Evolutionary conservation across 2,329 filamentous ascomycete species (phyloP).

Genomic region (Stylonectria norvegica): DNA sequence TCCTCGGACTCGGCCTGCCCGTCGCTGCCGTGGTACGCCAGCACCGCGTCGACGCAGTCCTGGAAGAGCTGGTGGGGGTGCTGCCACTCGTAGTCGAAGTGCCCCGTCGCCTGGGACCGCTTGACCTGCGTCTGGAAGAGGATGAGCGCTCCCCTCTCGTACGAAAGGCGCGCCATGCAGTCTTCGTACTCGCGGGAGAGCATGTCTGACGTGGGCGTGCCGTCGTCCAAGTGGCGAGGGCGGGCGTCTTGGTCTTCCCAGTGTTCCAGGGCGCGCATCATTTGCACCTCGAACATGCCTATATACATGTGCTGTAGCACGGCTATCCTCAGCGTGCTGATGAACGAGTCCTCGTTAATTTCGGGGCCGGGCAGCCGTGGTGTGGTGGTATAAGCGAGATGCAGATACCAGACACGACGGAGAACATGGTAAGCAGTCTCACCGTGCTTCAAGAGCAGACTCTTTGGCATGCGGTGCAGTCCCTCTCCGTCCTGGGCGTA

Average conservation of each 20-base stretch:
- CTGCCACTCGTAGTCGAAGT: constrained; percentile 8
- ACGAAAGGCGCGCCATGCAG: constrained; percentile 7
- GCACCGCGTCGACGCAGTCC: constrained; percentile 14
- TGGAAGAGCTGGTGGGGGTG: constrained; percentile 4
- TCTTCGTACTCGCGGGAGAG: constrained; percentile 14
- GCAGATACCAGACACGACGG: constrained; percentile 18
- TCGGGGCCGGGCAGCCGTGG: constrained; percentile 12
- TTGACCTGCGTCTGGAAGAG: constrained; percentile 11
- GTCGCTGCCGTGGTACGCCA: constrained; percentile 9
- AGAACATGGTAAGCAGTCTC: constrained; percentile 17
- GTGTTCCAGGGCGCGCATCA: constrained; percentile 13
- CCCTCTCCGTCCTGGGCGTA: constrained; percentile 9
- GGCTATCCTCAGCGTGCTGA: constrained; percentile 7
- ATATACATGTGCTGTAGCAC: constrained; percentile 14
- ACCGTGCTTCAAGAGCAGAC: constrained; percentile 19
- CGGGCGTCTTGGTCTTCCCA: constrained; percentile 22
- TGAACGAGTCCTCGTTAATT: constrained; percentile 10
- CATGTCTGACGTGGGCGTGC: constrained; percentile 11
- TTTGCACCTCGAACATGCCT: constrained; percentile 11
- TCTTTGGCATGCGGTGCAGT: constrained; percentile 17
- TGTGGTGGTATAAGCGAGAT: constrained; percentile 12
- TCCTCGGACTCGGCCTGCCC: background rate
- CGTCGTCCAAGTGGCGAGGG: constrained; percentile 1
- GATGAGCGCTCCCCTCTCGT: constrained; percentile 11
- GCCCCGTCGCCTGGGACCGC: background rate